These are phyloP conservation scores for Colletotrichum orchidophilum DNA, from an alignment of 2,329 filamentous ascomycete species.

Conservation along the genomic window DNA sequence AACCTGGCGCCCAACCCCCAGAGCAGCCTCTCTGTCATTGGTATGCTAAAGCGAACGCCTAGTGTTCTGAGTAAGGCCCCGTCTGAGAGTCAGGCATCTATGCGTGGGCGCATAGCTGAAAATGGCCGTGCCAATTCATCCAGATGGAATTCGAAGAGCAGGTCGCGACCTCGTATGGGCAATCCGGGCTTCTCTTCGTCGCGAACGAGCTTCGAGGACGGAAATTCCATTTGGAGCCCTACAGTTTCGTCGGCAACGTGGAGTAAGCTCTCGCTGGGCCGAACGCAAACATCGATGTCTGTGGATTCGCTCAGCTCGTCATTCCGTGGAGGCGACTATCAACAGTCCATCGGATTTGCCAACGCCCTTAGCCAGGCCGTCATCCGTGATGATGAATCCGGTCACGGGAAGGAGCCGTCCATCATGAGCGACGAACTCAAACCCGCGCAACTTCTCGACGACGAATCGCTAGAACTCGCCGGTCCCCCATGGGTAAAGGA, in stretches of 20 bases:
- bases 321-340: conserved; percentile 82
- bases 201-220: conserved; percentile 92
- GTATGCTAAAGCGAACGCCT: conserved; percentile 83
- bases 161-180: conserved; percentile 79
- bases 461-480: conserved; percentile 89
- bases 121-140: conserved; percentile 61
- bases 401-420: conserved; percentile 56
- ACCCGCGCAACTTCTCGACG: conserved; percentile 78
- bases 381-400: conserved; percentile 83
- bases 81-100: conserved; percentile 78
- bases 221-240: conserved; percentile 90
- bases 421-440: conserved; percentile 69
- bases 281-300: conserved; percentile 90
- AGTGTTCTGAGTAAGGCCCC: conserved; percentile 94
- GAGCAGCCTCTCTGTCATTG: conserved; percentile 77
- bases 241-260: conserved; percentile 87
- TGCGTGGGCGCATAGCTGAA: conserved; percentile 77
- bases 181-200: conserved; percentile 88
- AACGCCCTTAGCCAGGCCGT: conserved; percentile 97
- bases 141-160: conserved; percentile 86
- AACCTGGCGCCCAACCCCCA: conserved; percentile 54
- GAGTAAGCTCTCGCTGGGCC: conserved; percentile 92
- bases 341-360: conserved; percentile 96
- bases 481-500: conserved; percentile 99
- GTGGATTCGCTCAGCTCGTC: conserved; percentile 88